These are phyloP conservation scores for Globisporangium spinosum DNA, from an alignment of 352 stramenopile genomes.

Conservation along the genomic window DNA sequence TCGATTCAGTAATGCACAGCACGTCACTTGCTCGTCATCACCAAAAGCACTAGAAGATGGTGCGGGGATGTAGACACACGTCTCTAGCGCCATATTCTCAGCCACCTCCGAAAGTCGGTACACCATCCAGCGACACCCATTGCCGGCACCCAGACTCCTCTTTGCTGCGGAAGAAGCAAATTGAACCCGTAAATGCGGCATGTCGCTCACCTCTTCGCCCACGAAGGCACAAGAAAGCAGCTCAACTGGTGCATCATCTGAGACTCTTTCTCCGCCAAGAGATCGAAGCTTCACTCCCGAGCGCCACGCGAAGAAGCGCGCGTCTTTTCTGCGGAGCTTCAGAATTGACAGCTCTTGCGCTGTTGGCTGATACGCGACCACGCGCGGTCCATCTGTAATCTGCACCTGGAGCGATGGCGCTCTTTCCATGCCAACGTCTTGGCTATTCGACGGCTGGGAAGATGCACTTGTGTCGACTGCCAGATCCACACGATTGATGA, in stretches of 20 bases:
- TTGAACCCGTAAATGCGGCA: constrained; percentile 19
- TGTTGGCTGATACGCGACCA: constrained; percentile 26
- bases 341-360: constrained; percentile 17
- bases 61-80: constrained; percentile 6
- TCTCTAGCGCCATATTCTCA: background rate
- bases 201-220: constrained; percentile 1
- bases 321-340: constrained; percentile 21
- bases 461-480: background rate
- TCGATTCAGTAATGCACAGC: constrained; percentile 5
- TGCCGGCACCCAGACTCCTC: background rate
- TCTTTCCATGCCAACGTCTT: background rate
- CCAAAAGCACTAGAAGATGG: background rate
- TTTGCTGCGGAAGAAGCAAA: background rate
- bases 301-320: constrained; percentile 27
- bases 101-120: constrained; percentile 1
- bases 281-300: background rate
- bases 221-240: constrained; percentile 15
- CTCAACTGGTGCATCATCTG: background rate
- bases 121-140: background rate
- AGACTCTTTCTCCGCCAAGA: background rate
- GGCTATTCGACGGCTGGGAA: background rate
- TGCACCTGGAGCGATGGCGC: constrained; percentile 24
- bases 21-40: constrained; percentile 14
- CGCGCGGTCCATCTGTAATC: constrained; percentile 33
- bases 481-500: constrained; percentile 19